Evolutionary conservation across 805 yeast genomes (phyloP), one percentile per base, ranked within the genome.

Genomic region (Zygotorulaspora florentina): DNA sequence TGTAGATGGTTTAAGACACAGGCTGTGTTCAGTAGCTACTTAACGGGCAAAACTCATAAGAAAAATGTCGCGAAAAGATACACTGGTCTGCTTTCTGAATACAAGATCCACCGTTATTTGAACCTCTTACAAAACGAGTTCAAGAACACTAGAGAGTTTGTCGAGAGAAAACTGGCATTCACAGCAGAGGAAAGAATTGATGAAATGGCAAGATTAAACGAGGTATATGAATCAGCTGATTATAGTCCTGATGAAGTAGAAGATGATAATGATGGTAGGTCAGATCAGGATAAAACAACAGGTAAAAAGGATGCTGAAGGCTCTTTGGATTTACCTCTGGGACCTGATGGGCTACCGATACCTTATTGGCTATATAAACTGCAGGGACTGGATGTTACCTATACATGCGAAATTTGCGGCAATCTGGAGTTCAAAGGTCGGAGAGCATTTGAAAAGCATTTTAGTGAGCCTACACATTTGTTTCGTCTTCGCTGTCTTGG

Each of bases 321-420:
- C 8, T 37, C 53, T 3, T 68, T 77, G 45, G 78, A 83, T 45
- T 64, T 87, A 45, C 96, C 96, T 0, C 42, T 87, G 0, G 98
- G 96, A 0, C 76, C 86, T 15, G 97, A 90, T 65, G 97, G 97
- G 0, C 76, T 75, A 34, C 97, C 97, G 0, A 87, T 93, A 25
- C 99, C 99, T 1, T 80, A 74, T 44, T 93, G 99, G 99, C 70
- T 93, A 25, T 90, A 80, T 72, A 93, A 90, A 64, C 70, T 90
- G 37, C 89, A 88, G 57, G 99, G 99, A 0, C 71, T 90, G 9
- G 85, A 85, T 45, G 74, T 78, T 35, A 79, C 76, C 42, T 87
- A 80, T 55, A 57, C 66, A 1, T 93, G 99, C 63, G 97, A 93
- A 65, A 77, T 93, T 7, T 93, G 99, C 62, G 95, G 95, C 4